Conservation (phyloP, 768 basidiomycete species). For the Mycena galopus region DNA sequence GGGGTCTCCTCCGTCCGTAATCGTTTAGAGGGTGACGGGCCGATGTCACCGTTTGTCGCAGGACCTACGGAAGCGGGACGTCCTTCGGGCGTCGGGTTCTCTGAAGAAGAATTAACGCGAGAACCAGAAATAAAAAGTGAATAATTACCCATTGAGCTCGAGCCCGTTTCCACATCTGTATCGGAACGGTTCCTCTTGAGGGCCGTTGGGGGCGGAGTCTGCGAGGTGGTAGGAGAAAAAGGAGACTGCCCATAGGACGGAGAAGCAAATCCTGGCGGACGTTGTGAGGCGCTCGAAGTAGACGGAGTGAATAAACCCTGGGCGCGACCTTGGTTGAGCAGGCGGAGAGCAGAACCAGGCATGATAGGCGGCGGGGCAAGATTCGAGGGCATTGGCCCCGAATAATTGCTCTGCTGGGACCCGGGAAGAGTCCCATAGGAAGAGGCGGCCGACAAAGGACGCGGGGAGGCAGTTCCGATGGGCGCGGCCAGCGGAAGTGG, state of each 20-base stretch:
- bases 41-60: slow-evolving; percentile 67
- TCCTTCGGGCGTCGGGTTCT: slow-evolving; percentile 63
- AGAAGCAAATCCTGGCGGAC: slow-evolving; percentile 63
- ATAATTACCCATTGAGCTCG: slow-evolving; percentile 38
- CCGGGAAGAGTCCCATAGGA: slow-evolving; percentile 69
- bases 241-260: slow-evolving; percentile 69
- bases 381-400: slow-evolving; percentile 60
- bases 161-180: slow-evolving; percentile 66
- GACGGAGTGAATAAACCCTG: slow-evolving; percentile 91
- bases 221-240: slow-evolving; percentile 56
- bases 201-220: slow-evolving; percentile 64
- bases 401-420: slow-evolving; percentile 57
- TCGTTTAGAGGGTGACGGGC: slow-evolving; percentile 81
- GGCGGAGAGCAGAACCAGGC: slow-evolving; percentile 87
- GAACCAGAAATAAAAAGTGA: slow-evolving; percentile 36
- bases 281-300: slow-evolving; percentile 69
- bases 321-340: slow-evolving; percentile 87
- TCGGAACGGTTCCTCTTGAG: slow-evolving; percentile 78
- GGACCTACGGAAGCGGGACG: slow-evolving; percentile 66
- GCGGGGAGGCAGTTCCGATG: slow-evolving; percentile 64
- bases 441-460: slow-evolving; percentile 77
- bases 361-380: slow-evolving; percentile 88
- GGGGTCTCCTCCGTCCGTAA: slow-evolving; percentile 67
- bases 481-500: slow-evolving; percentile 70
- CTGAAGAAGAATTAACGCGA: slow-evolving; percentile 45